Evolutionary conservation across 495 filamentous ascomycete species (phyloP).

Genomic region (Bryoglossum gracile): DNA sequence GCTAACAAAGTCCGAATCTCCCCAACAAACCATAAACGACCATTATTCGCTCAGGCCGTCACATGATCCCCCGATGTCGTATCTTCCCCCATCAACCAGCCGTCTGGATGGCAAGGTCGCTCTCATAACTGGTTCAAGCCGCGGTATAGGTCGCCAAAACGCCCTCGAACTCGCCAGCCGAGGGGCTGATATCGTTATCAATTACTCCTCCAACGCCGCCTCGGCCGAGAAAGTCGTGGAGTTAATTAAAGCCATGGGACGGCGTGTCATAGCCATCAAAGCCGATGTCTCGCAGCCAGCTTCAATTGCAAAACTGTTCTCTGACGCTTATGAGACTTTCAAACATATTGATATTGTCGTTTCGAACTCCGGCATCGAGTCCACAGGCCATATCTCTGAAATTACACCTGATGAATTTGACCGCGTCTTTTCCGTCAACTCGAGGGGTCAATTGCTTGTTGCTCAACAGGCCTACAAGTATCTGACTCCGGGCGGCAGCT

Average conservation of each 20-base stretch:
- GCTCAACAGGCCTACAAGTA: conserved; percentile 69
- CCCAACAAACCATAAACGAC: no score
- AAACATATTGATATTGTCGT: conserved; percentile 71
- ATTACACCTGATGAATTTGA: conserved; percentile 71
- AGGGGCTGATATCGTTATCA: conserved; percentile 66
- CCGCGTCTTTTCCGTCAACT: conserved; percentile 68
- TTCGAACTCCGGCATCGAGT: conserved; percentile 59
- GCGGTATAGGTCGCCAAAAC: conserved; percentile 68
- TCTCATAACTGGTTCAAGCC: conserved; percentile 63
- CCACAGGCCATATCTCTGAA: conserved; percentile 55
- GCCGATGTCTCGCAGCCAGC: conserved; percentile 64
- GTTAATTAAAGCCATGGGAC: conserved; percentile 48
- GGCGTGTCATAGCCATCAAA: conserved; percentile 60
- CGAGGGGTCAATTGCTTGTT: conserved; percentile 76
- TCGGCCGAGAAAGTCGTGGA: conserved; percentile 57
- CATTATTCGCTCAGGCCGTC: no score
- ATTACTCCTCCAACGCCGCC: conserved; percentile 59
- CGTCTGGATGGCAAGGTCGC: conserved; percentile 46
- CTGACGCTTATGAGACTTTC: conserved; percentile 55
- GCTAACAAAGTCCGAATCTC: no score
- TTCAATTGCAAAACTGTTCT: conserved; percentile 57
- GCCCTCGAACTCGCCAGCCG: conserved; percentile 69
- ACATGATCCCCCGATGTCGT: no score
- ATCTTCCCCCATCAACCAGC: neutral
- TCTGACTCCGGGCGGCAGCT: conserved; percentile 56